Base-by-base conservation (phyloP, 352 stramenopile genomes). In the Globisporangium splendens region DNA sequence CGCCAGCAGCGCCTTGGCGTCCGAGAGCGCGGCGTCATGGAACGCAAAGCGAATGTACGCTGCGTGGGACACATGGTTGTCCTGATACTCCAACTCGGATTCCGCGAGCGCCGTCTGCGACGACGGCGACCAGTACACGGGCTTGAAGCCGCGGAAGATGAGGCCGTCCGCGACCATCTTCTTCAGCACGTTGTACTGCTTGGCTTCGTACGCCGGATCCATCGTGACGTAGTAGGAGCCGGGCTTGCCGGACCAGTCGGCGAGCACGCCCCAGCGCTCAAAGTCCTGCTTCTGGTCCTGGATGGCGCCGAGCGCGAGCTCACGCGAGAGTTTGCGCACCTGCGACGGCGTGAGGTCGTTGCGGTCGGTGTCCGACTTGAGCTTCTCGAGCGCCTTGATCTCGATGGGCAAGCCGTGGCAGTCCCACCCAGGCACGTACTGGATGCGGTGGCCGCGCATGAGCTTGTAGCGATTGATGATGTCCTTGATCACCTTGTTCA, bases 321-420 rank as follows among this genome's bases (percentile, higher is more conserved):
- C 66, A 3, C 93, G 78, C 17, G 95, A 98, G 56, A 95, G 80
- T 65, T 95, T 69, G 49, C 97, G 85, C 21, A 99, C 77, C 43
- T 91, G 79, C n/a, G 96, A 73, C n/a, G 93, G 93, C 33, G 87
- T 94, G 21, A 98, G 68, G 33, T 65, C 44, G 17, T 58, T 48
- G 8, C 53, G 62, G 22, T 66, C 58, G 10, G 56, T 57, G 33
- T 73, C 62, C 0, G 77, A 65, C 65, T 96, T 95, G 69, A 99
- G 89, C 46, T 72, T 83, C 62, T 98, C 89, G 17, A 99, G 68
- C 13, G 98, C 97, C 74, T 99, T 99, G 64, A 99, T 84, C 77
- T 99, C 96, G 62, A 99, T 99, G 21, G 97, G 97, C 47, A 99
- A 75, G 14, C 97, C 97, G 68, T 99, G 97, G 74, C 96, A 99